Percentiles rank a stretch among this genome's conserved stretches.
Conservation (phyloP, 768 basidiomycete genomes). For the Phallus indusiatus region DNA sequence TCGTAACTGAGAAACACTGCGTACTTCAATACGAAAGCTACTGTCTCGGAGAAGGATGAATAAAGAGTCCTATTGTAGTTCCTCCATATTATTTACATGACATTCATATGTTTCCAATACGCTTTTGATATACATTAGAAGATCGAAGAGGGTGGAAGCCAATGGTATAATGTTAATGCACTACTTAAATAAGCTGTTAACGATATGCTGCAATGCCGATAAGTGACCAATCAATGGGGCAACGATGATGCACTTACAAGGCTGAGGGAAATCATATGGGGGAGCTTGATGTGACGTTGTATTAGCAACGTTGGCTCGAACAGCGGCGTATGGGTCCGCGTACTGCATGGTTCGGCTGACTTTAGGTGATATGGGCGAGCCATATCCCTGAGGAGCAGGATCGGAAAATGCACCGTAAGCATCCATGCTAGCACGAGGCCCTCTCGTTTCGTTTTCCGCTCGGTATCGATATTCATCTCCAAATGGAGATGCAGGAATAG, state of each 20-base stretch:
- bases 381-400: constrained; percentile 72
- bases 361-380: constrained; percentile 32
- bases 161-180: background rate
- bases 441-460: background rate
- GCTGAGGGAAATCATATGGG: constrained; percentile 9
- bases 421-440: constrained; percentile 61
- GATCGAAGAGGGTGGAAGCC: background rate
- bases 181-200: background rate
- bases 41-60: too few species aligned
- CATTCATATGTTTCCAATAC: background rate
- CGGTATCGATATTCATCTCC: constrained; percentile 28
- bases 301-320: constrained; percentile 46
- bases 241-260: background rate
- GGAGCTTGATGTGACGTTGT: constrained; percentile 7
- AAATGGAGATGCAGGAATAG: constrained; percentile 21
- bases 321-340: constrained; percentile 80
- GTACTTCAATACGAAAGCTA: too few species aligned
- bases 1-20: too few species aligned
- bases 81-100: background rate
- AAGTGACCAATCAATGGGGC: background rate
- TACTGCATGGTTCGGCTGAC: constrained; percentile 91
- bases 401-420: constrained; percentile 88
- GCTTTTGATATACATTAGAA: background rate
- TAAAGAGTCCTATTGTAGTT: background rate
- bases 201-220: background rate